Percentiles rank a stretch among this genome's conserved stretches.
These are phyloP conservation scores for Saitozyma sp. DNA, from an alignment of 768 basidiomycete genomes.

Conservation along the genomic window DNA sequence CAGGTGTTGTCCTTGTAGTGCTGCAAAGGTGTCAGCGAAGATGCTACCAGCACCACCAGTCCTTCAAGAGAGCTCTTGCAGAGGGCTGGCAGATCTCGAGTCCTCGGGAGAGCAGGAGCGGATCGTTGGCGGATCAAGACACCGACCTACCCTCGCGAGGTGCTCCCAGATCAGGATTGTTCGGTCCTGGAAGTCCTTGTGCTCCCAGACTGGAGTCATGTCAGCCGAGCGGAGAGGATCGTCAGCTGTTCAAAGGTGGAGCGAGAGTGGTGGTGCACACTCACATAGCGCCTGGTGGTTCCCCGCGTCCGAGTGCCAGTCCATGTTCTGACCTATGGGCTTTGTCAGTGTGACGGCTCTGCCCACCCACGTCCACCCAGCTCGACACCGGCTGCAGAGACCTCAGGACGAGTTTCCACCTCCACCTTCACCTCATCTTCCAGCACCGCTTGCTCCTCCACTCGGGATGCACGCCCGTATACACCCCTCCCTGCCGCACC, in stretches of 20 bases:
- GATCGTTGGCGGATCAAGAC: not conserved
- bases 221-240: not conserved
- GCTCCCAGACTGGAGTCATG: constrained; percentile 64
- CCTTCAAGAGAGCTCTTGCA: too few relatives aligned
- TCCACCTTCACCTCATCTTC: too few relatives aligned
- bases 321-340: constrained; percentile 54
- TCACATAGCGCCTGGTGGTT: constrained; percentile 39
- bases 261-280: constrained; percentile 1
- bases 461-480: too few relatives aligned
- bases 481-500: too few relatives aligned
- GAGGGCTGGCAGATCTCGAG: not conserved
- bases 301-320: constrained; percentile 71
- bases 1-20: constrained; percentile 76
- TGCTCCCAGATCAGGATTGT: constrained; percentile 74
- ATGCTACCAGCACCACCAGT: too few relatives aligned
- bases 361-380: too few relatives aligned
- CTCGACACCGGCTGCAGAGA: too few relatives aligned
- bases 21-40: constrained; percentile 8
- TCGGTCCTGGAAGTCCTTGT: constrained; percentile 82
- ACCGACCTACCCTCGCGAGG: constrained; percentile 58
- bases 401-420: too few relatives aligned
- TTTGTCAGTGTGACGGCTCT: too few relatives aligned
- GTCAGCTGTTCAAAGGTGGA: not conserved
- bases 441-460: too few relatives aligned
- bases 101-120: not conserved